Percentiles rank a stretch among this genome's conserved stretches.
phyloP scores from a whole-genome alignment of 345 rosid species.

The Carallia brachiata region DNA sequence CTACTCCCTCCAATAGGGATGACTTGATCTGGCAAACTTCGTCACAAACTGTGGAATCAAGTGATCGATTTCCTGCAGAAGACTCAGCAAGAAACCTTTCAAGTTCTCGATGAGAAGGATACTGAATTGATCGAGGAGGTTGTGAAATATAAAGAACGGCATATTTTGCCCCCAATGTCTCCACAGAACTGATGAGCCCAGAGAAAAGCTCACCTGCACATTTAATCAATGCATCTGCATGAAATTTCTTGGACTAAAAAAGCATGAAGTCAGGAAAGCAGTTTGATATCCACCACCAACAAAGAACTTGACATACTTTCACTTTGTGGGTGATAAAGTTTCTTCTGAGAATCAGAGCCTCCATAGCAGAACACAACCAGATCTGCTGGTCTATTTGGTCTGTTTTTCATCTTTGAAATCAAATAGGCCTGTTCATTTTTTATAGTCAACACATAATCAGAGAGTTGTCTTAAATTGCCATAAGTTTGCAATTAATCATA shows the following conservation, averaged over 20 bases:
- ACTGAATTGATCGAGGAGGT: conserved; percentile 50
- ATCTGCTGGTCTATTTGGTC: conserved; percentile 57
- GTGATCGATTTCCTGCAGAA: conserved; percentile 42
- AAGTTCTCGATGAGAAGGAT: conserved; percentile 57
- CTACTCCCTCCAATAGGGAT: conserved; percentile 83
- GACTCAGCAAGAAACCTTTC: conserved; percentile 87
- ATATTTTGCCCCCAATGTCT: conserved; percentile 61
- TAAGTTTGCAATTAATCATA: background rate
- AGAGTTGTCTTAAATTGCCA: background rate
- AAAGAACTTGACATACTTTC: conserved; percentile 52
- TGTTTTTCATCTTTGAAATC: conserved; percentile 58
- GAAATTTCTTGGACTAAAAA: conserved; percentile 10
- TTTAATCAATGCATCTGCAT: conserved; percentile 4
- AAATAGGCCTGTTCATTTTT: conserved; percentile 59
- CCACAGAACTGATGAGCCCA: conserved; percentile 67
- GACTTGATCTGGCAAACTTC: conserved; percentile 88
- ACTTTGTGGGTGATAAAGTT: conserved; percentile 38
- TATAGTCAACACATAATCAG: conserved; percentile 8
- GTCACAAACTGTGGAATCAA: conserved; percentile 47
- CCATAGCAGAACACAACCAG: conserved; percentile 71
- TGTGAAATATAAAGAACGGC: conserved; percentile 77
- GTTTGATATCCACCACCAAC: conserved; percentile 1
- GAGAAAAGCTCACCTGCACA: conserved; percentile 63
- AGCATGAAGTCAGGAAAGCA: conserved; percentile 6
- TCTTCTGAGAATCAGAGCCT: conserved; percentile 36